These are phyloP conservation scores for Fusarium aywerte DNA, from an alignment of 2,329 filamentous ascomycete species.

Conservation along the genomic window DNA sequence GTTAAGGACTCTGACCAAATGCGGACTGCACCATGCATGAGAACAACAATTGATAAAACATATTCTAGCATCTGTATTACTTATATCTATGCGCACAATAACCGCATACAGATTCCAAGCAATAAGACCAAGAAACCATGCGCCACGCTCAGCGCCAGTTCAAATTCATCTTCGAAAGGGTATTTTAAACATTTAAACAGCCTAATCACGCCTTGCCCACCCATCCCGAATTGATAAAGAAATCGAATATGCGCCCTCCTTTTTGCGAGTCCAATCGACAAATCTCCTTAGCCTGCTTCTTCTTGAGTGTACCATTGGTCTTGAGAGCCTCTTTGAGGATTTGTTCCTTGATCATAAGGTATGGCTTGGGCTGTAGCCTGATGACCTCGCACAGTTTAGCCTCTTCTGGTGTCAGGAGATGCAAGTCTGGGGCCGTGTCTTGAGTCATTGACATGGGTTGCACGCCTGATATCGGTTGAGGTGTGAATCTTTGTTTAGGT, in stretches of 20 bases:
- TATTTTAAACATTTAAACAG: conserved; percentile 40
- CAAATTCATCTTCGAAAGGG: conserved; percentile 36
- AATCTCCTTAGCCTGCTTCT: conserved; percentile 91
- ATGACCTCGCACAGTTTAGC: conserved; percentile 85
- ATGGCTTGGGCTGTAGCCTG: conserved; percentile 91
- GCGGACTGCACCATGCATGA: neutral
- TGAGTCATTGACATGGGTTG: conserved; percentile 74
- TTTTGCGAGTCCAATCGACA: conserved; percentile 87
- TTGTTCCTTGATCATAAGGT: conserved; percentile 92
- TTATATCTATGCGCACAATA: conserved; percentile 24
- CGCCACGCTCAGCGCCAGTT: conserved; percentile 31
- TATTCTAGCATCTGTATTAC: conserved; percentile 2
- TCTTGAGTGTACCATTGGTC: conserved; percentile 87
- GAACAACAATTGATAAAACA: neutral
- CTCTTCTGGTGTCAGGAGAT: conserved; percentile 87
- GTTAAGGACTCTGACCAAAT: neutral
- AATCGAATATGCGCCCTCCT: conserved; percentile 88
- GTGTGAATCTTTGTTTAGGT: conserved; percentile 62
- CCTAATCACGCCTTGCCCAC: conserved; percentile 77
- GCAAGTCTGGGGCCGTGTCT: conserved; percentile 82
- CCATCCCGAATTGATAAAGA: conserved; percentile 93
- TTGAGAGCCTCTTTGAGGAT: conserved; percentile 92
- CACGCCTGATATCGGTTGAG: conserved; percentile 69
- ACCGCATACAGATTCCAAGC: conserved; percentile 1
- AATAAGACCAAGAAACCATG: neutral